phyloP scores from a whole-genome alignment of 169 alveolate species.

The Plasmodium gonderi region DNA sequence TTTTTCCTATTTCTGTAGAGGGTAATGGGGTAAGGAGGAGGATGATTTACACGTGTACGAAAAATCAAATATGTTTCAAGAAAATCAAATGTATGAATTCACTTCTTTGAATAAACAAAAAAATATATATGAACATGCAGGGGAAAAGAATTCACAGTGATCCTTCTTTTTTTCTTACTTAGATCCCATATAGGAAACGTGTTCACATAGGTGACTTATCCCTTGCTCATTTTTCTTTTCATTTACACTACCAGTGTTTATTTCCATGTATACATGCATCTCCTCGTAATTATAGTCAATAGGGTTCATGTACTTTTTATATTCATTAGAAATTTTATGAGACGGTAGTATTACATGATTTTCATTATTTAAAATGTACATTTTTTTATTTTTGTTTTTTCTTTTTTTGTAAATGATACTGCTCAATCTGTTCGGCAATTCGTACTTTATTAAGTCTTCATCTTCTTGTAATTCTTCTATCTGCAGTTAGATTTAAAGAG shows the following conservation, averaged over 20 bases:
- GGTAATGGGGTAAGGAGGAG: not conserved
- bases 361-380: constrained; percentile 50
- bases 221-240: constrained; percentile 88
- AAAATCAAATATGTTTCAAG: not conserved
- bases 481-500: not conserved
- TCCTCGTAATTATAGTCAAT: constrained; percentile 74
- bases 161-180: too few species aligned
- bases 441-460: constrained; percentile 43
- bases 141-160: too few species aligned
- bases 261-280: constrained; percentile 84
- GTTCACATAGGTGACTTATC: constrained; percentile 90
- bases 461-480: constrained; percentile 46
- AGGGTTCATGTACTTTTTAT: constrained; percentile 26
- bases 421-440: constrained; percentile 37
- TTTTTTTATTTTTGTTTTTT: constrained; percentile 42
- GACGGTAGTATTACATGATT: constrained; percentile 57
- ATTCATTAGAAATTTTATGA: constrained; percentile 49
- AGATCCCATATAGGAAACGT: constrained; percentile 90
- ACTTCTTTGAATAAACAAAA: not conserved
- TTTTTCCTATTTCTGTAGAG: constrained; percentile 11
- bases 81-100: not conserved
- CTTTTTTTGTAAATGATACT: constrained; percentile 70
- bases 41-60: not conserved
- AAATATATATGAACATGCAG: not conserved
- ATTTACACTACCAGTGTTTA: constrained; percentile 87